Evolutionary conservation across 2,329 filamentous ascomycete species (phyloP), one percentile per base, ranked within the genome.

Genomic region (Teratosphaeria destructans): DNA sequence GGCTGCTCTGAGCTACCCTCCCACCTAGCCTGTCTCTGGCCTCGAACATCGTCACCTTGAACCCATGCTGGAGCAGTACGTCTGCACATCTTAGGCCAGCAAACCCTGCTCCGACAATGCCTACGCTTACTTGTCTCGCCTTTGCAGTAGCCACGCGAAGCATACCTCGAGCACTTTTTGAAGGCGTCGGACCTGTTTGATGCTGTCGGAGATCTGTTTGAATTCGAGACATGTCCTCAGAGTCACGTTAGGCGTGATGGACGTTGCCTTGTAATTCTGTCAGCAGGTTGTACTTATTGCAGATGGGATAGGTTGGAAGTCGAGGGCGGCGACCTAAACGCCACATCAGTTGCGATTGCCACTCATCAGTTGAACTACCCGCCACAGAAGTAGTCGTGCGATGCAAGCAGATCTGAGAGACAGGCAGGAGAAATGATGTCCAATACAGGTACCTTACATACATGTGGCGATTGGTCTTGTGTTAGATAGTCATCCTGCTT

Each of bases 31-130:
- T 80, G 67, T 85, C 73, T 16, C 87, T 79, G 8, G 82, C 88
- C 70, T 91, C 87, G 19, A 90, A 75, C 12, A 90, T 77, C 0
- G 86, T 88, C 12, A 90, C 87, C 47, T 80, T 76, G 66, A 86
- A 84, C 16, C 85, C 86, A 69, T 83, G 78, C 59, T 82, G 78
- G 2, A 88, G 73, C 0, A 91, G 75, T 1, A 89, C 71, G 64
- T 89, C 85, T 57, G 87, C 86, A 68, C 85, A 88, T 63, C 86
- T 79, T n/a, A 91, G 76, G 0, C 87, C 87, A 5, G 87, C 80
- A 29, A 90, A 77, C 5, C 87, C 87, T 47, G 85, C 87, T 19
- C 87, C 88, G 47, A 91, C 74, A n/a, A 91, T 76, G 35, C 82
- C 84, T 49, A 90, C 74, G 16, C 54, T 60, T 11, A 68, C 53